Conservation (phyloP, 805 yeast genomes). For the Suhomyces xylopsoci region DNA sequence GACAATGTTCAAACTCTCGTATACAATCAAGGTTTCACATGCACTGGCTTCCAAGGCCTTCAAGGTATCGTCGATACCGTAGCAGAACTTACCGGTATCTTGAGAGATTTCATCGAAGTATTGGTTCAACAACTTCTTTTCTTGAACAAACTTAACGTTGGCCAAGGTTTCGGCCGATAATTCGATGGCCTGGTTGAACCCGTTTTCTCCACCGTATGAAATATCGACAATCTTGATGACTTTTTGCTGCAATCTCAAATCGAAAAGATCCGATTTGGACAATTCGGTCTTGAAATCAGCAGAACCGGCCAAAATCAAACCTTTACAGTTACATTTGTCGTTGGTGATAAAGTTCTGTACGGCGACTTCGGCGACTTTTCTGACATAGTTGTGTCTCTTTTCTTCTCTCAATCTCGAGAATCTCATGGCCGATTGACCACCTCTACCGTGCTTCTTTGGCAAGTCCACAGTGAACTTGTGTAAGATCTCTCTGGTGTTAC, state of each 20-base stretch:
- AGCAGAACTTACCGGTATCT: constrained; percentile 96
- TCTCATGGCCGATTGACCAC: constrained; percentile 99
- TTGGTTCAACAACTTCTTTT: constrained; percentile 86
- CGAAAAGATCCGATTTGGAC: constrained; percentile 90
- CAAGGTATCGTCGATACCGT: constrained; percentile 93
- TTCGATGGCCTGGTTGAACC: constrained; percentile 98
- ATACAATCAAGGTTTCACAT: constrained; percentile 86
- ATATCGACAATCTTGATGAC: constrained; percentile 92
- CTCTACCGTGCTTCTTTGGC: constrained; percentile 99
- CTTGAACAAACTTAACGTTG: constrained; percentile 96
- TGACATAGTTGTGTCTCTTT: constrained; percentile 96
- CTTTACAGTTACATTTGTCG: constrained; percentile 92
- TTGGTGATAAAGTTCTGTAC: constrained; percentile 94
- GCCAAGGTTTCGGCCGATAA: constrained; percentile 95
- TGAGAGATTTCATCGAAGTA: constrained; percentile 97
- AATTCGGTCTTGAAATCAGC: constrained; percentile 98
- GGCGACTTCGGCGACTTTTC: constrained; percentile 97
- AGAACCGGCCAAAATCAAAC: constrained; percentile 95
- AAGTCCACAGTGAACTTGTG: constrained; percentile 95
- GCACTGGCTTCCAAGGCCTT: constrained; percentile 97
- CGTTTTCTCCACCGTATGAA: constrained; percentile 99
- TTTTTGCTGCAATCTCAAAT: constrained; percentile 80
- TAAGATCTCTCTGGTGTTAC: constrained; percentile 93
- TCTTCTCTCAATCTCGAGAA: constrained; percentile 98
- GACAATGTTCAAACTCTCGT: constrained; percentile 82